Evolutionary conservation across 202 grass and related monocot species (phyloP), one percentile per base, ranked within the genome.

Genomic region (Setaria viridis): DNA sequence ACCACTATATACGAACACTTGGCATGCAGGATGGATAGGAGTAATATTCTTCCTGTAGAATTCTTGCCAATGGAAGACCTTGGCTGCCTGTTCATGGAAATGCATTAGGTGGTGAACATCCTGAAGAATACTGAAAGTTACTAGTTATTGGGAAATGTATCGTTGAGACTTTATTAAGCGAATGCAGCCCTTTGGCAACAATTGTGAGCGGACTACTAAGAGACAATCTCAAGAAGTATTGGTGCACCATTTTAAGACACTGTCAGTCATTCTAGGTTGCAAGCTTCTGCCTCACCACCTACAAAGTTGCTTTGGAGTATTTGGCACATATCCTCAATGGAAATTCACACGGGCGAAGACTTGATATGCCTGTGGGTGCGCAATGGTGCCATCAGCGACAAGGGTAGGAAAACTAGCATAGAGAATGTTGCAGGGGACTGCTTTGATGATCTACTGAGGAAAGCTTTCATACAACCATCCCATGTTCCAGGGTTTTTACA

Each of bases 21-120:
- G 60, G 77, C 77, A 67, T 37, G 16, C 12, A 80, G 29, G 29
- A 79, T 79, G 29, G 16, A 13, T 35, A 17, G 59, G 16, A 3
- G 16, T 1, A 6, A 50, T 49, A 17, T 49, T 49, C 25, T 79
- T 50, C 6, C 59, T 34, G 16, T 79, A 50, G 4, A 17, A 5
- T 53, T 37, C 48, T 16, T 74, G 71, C 71, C 46, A 74, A 54
- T 74, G 48, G 15, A 54, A 35, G 71, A 74, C 9, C 71, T 74
- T 54, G 48, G 48, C 7, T 74, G 32, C 71, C 49, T 74, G 47
- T 79, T 80, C 60, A 66, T 80, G 16, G 62, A 80, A 78, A 66
- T 80, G 62, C 62, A 64, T 29, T 80, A 20, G 77, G 29, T 13
- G 60, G 62, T 80, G 62, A 30, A 66, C 77, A 67, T 49, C 62